Evolutionary conservation across 257 asterid species (phyloP), one percentile per base, ranked within the genome.

Genomic region (Scutellaria galericulata): DNA sequence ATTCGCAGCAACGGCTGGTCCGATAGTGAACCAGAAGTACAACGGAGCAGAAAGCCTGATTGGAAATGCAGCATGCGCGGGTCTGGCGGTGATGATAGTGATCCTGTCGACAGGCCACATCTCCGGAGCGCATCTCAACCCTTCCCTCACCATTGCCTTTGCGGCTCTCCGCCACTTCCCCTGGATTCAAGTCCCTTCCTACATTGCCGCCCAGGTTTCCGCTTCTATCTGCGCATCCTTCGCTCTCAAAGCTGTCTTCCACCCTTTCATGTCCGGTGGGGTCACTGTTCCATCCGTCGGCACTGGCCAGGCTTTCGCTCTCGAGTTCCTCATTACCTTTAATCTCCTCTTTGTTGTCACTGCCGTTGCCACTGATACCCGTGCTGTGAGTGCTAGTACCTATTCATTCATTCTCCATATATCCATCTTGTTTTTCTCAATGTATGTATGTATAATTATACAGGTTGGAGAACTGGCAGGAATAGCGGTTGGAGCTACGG

Each of bases 121-220:
- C 76, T 93, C 98, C 0, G 98, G 98, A 4, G 98, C 97, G 2
- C 98, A 93, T 75, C 89, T 93, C 5, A 93, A 93, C 74, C 98
- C 98, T 0, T 83, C 97, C 0, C 86, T 93, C 70, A 89, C 98
- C 51, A 81, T 93, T 1, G 98, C 98, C 60, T 93, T 93, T 14
- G 98, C 98, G 0, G 88, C 88, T 3, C 86, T 93, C 50, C 93
- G 97, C 58, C 98, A 93, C 78, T 93, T 93, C 81, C 98, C 98
- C 0, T 93, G 97, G 98, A 68, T 67, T 7, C 97, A 90, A 1
- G 98, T 93, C 11, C 98, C 98, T 0, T 96, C 93, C 6, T 93
- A 93, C 84, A 83, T 93, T 14, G 85, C 88, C 0, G 96, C 97
- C 0, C 97, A 93, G 79, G 90, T 93, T 3, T 90, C 93, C 0